Percentiles rank a stretch among this genome's conserved stretches.
These are phyloP conservation scores for Rhynchospora breviuscula DNA, from an alignment of 176 grass and related monocot species.

Conservation along the genomic window DNA sequence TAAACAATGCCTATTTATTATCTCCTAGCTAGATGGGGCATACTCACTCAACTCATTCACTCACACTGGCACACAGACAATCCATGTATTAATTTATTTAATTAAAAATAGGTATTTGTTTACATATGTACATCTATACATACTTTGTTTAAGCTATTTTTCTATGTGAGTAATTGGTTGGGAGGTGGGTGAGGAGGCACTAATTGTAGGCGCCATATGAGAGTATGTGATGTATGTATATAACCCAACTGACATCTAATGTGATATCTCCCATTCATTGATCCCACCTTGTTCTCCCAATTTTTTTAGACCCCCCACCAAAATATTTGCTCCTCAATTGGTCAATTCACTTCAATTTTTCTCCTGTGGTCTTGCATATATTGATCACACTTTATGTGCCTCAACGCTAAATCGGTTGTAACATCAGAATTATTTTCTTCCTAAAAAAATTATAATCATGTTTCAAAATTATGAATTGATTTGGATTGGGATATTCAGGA, in stretches of 20 bases:
- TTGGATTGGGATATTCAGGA: neutral
- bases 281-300: slow-evolving; percentile 19
- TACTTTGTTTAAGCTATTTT: neutral
- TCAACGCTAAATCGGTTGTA: too few species aligned
- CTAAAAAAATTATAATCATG: neutral
- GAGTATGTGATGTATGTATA: slow-evolving; percentile 24
- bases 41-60: neutral
- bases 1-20: neutral
- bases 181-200: slow-evolving; percentile 20
- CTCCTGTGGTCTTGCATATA: neutral
- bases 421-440: too few species aligned
- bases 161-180: neutral
- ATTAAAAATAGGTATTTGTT: neutral
- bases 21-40: slow-evolving; percentile 1
- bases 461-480: neutral
- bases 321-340: neutral
- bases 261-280: slow-evolving; percentile 12
- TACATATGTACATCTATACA: neutral
- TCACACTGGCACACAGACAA: neutral
- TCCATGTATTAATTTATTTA: neutral
- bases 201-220: slow-evolving; percentile 19
- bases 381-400: neutral
- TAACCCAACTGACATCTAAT: slow-evolving; percentile 20
- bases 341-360: slow-evolving; percentile 4
- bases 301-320: neutral